A percentile compares a stretch with the other conserved stretches of the same genome.
These are phyloP conservation scores for Phoma sp. DNA, from an alignment of 2,329 filamentous ascomycete species.

Conservation along the genomic window DNA sequence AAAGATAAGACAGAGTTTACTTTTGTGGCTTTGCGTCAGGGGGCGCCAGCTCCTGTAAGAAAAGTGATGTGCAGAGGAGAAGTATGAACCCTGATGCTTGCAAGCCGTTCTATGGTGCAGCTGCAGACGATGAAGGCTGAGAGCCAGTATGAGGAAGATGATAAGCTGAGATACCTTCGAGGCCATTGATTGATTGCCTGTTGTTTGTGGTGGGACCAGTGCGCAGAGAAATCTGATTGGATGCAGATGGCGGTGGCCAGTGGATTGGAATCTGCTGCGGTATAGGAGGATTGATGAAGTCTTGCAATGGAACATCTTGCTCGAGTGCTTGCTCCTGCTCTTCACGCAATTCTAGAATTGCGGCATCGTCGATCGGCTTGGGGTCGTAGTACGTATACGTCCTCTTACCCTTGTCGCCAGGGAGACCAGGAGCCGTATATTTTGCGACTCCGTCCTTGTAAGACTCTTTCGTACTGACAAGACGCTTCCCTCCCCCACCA, in stretches of 20 bases:
- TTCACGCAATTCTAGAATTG: slow-evolving; percentile 2
- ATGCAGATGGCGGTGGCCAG: neutral
- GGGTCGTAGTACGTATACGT: slow-evolving; percentile 67
- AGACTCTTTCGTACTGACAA: slow-evolving; percentile 59
- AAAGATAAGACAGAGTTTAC: too few species aligned
- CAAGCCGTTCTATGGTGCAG: neutral
- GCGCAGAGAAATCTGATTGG: neutral
- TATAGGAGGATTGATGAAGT: neutral
- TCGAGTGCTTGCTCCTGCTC: slow-evolving; percentile 11
- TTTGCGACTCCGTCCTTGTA: slow-evolving; percentile 65
- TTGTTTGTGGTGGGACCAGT: too few species aligned
- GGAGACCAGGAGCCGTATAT: slow-evolving; percentile 63
- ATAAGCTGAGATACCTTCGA: neutral
- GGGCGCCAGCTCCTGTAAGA: too few species aligned
- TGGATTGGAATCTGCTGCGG: neutral
- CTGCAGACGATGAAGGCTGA: slow-evolving; percentile 3
- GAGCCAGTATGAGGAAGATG: neutral
- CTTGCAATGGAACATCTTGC: slow-evolving; percentile 3
- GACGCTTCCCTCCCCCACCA: slow-evolving; percentile 67
- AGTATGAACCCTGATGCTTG: neutral
- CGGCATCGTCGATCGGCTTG: slow-evolving; percentile 8
- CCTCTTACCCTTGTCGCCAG: slow-evolving; percentile 43
- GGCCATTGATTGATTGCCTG: too few species aligned
- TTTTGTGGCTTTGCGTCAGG: too few species aligned
- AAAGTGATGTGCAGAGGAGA: neutral